Conservation (phyloP, 2,329 filamentous ascomycete genomes). For the Claviceps cyperi region DNA sequence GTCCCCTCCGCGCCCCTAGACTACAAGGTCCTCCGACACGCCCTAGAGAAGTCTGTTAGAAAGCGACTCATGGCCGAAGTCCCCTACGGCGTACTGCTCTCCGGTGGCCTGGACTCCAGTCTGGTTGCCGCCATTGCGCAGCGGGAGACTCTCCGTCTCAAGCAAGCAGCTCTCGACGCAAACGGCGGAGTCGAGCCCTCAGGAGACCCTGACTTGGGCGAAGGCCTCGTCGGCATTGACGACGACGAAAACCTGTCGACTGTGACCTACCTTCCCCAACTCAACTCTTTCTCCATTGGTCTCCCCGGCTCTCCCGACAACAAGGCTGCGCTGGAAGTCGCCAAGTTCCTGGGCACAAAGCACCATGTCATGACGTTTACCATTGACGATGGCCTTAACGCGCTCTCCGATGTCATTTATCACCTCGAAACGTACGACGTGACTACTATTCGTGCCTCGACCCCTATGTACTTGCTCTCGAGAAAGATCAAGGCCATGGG, state of each 20-base stretch:
- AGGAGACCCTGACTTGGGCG: slow-evolving; percentile 42
- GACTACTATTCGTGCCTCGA: slow-evolving; percentile 94
- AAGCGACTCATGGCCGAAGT: slow-evolving; percentile 99
- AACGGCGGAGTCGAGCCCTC: slow-evolving; percentile 28
- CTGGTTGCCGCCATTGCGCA: slow-evolving; percentile 91
- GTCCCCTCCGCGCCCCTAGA: slow-evolving; percentile 72
- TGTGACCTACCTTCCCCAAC: slow-evolving; percentile 78
- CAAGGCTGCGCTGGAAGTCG: slow-evolving; percentile 80
- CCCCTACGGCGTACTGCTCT: slow-evolving; percentile 89
- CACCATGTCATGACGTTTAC: slow-evolving; percentile 98
- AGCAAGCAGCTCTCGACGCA: slow-evolving; percentile 43
- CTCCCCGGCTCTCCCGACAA: slow-evolving; percentile 87
- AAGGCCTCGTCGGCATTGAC: slow-evolving; percentile 83
- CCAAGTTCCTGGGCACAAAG: slow-evolving; percentile 92
- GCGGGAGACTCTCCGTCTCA: slow-evolving; percentile 71
- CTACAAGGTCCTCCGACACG: slow-evolving; percentile 65
- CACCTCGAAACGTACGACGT: slow-evolving; percentile 97
- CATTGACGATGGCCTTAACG: slow-evolving; percentile 86
- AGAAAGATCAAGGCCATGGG: slow-evolving; percentile 99
- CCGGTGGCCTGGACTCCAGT: slow-evolving; percentile 89
- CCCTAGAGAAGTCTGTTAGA: slow-evolving; percentile 79
- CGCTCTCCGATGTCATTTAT: slow-evolving; percentile 92
- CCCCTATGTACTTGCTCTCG: slow-evolving; percentile 94
- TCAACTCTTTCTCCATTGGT: slow-evolving; percentile 98
- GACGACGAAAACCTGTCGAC: slow-evolving; percentile 81